These are phyloP conservation scores for Penicillium canescens DNA, from an alignment of 495 filamentous ascomycete species.

Conservation along the genomic window DNA sequence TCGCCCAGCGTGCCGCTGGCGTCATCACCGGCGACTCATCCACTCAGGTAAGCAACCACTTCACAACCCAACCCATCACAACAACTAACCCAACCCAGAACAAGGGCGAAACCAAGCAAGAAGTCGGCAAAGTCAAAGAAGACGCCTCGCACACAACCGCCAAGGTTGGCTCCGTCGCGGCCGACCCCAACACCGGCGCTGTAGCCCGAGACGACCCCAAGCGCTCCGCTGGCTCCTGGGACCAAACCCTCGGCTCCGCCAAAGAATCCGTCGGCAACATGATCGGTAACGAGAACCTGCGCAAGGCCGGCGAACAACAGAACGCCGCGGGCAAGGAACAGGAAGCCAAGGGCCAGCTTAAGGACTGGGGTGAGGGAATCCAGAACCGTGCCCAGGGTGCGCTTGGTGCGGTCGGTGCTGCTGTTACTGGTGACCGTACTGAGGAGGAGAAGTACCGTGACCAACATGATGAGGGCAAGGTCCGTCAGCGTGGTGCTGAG, in stretches of 20 bases:
- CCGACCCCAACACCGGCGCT: conserved; percentile 68
- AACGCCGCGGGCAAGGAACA: conserved; percentile 77
- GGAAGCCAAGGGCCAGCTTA: conserved; percentile 83
- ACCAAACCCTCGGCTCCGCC: conserved; percentile 81
- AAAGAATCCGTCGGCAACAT: conserved; percentile 82
- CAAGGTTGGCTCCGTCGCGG: conserved; percentile 65
- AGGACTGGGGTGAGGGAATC: conserved; percentile 70
- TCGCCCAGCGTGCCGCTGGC: conserved; percentile 71
- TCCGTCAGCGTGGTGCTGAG: conserved; percentile 81
- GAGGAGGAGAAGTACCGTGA: conserved; percentile 61
- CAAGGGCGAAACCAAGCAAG: conserved; percentile 57
- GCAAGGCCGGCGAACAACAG: conserved; percentile 71
- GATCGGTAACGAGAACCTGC: conserved; percentile 72
- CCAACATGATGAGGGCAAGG: conserved; percentile 85
- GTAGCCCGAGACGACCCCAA: conserved; percentile 71
- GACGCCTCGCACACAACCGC: conserved; percentile 64
- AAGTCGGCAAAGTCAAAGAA: conserved; percentile 62
- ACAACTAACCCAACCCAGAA: conserved; percentile 26
- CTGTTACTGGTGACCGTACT: conserved; percentile 67
- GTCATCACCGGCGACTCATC: conserved; percentile 69
- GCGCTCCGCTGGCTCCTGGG: conserved; percentile 71
- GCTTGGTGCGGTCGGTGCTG: conserved; percentile 67
- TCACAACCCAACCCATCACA: not conserved
- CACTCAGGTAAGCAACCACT: conserved; percentile 55
- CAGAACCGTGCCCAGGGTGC: conserved; percentile 71